Conservation (phyloP, 2,329 filamentous ascomycete genomes). For the Aspergillus sp. region DNA sequence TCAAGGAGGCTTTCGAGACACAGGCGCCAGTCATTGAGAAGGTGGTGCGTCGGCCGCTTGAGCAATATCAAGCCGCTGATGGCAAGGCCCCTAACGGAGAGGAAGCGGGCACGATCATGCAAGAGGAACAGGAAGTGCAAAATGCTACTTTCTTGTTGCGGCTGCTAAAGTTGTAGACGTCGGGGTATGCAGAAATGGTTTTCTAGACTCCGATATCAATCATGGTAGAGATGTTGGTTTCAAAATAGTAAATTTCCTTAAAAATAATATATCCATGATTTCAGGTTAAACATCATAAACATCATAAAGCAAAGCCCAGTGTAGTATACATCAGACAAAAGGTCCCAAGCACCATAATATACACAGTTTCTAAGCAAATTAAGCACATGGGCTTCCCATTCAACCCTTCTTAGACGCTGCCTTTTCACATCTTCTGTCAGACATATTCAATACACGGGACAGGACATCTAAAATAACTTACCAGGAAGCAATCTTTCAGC, state of each 20-base stretch:
- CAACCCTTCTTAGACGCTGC: constrained; percentile 54
- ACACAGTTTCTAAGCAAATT: constrained; percentile 1
- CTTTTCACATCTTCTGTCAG: constrained; percentile 33
- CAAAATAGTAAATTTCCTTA: constrained; percentile 8
- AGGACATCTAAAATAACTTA: constrained; percentile 43
- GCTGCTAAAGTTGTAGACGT: constrained; percentile 66
- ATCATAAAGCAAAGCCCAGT: background rate
- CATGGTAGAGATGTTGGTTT: constrained; percentile 8
- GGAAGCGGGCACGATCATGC: constrained; percentile 65
- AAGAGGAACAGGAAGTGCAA: constrained; percentile 84
- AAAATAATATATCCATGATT: background rate
- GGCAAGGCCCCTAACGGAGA: constrained; percentile 54
- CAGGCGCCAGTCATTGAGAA: constrained; percentile 72
- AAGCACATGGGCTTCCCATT: background rate
- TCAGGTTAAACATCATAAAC: background rate
- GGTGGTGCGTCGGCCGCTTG: constrained; percentile 72
- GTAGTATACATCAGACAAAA: background rate
- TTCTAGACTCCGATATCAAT: constrained; percentile 7
- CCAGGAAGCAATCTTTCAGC: constrained; percentile 84
- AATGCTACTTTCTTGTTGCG: constrained; percentile 77
- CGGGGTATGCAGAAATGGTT: background rate
- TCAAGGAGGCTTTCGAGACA: constrained; percentile 67
- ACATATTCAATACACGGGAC: background rate
- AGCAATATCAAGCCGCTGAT: constrained; percentile 63
- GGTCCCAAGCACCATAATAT: constrained; percentile 3